These are phyloP conservation scores for Acanthamoeba healyi DNA, from an alignment of 208 protist genomes.

Conservation along the genomic window DNA sequence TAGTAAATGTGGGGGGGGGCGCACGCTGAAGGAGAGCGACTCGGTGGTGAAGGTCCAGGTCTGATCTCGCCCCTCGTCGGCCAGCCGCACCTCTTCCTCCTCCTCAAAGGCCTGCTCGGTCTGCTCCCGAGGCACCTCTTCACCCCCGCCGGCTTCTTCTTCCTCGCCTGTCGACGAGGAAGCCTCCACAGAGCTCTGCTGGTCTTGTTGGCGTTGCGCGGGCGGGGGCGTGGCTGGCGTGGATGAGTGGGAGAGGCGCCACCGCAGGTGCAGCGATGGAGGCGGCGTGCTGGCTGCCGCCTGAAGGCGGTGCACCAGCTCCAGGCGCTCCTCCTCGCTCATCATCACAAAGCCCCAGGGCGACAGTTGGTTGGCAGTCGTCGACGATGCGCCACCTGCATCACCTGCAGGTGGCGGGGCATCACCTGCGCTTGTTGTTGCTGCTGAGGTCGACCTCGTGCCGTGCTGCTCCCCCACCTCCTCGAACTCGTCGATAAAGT, in stretches of 20 bases:
- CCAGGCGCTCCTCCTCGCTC: conserved; percentile 3
- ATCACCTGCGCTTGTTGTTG: too few species aligned
- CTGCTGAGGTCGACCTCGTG: too few species aligned
- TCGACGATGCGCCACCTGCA: too few species aligned
- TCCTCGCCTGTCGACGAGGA: background rate
- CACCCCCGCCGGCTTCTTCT: too few species aligned
- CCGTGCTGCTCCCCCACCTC: background rate
- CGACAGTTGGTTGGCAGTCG: background rate
- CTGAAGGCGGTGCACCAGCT: background rate
- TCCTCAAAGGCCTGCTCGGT: background rate
- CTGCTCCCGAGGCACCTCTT: background rate
- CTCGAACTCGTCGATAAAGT: conserved; percentile 42
- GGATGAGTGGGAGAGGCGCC: background rate
- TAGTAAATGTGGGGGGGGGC: background rate
- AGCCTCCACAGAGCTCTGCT: too few species aligned
- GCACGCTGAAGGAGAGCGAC: background rate
- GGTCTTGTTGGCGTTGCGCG: background rate
- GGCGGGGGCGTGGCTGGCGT: background rate
- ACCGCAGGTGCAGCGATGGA: background rate
- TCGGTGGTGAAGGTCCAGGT: background rate
- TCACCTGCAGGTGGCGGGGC: background rate
- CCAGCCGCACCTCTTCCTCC: background rate
- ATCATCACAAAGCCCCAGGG: conserved; percentile 31
- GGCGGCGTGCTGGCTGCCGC: background rate
- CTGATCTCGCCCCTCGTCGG: background rate